Evolutionary conservation across 2,329 filamentous ascomycete species (phyloP).

Genomic region (Cladorrhinum sp.): DNA sequence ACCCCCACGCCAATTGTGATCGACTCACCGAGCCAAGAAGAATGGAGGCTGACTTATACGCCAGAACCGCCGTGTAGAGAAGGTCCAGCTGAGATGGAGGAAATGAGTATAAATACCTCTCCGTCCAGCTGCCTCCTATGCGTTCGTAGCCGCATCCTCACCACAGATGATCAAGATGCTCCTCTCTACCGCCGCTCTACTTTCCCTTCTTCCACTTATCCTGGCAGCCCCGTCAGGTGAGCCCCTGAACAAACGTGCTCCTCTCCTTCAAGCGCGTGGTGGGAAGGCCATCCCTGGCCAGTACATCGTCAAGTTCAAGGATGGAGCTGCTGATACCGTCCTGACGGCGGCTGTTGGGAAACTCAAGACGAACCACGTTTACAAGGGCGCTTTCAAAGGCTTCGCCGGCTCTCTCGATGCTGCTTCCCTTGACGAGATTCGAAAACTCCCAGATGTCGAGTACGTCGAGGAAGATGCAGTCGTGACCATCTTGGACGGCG

Average conservation of each 20-base stretch:
- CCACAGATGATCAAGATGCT: neutral
- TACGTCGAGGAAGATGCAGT: slow-evolving; percentile 33
- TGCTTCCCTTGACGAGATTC: slow-evolving; percentile 24
- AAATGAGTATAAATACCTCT: neutral
- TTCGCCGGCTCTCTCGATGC: slow-evolving; percentile 28
- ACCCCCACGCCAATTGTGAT: neutral
- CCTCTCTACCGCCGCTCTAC: neutral
- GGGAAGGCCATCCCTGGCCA: slow-evolving; percentile 38
- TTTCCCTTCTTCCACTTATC: neutral
- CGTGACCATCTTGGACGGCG: slow-evolving; percentile 25
- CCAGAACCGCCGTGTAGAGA: neutral
- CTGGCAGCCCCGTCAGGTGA: neutral
- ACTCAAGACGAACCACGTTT: slow-evolving; percentile 27
- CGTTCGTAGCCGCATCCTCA: neutral
- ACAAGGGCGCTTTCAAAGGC: slow-evolving; percentile 29
- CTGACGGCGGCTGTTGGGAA: slow-evolving; percentile 25
- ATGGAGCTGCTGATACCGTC: slow-evolving; percentile 25
- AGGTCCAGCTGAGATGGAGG: neutral
- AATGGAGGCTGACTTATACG: neutral
- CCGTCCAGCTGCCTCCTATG: neutral
- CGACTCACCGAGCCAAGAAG: neutral
- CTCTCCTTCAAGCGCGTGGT: slow-evolving; percentile 36
- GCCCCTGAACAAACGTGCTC: slow-evolving; percentile 23
- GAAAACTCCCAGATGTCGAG: slow-evolving; percentile 29
- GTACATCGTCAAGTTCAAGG: slow-evolving; percentile 46